These are phyloP conservation scores for Nicotiana sylvestris DNA, from an alignment of 257 asterid genomes.

Conservation along the genomic window DNA sequence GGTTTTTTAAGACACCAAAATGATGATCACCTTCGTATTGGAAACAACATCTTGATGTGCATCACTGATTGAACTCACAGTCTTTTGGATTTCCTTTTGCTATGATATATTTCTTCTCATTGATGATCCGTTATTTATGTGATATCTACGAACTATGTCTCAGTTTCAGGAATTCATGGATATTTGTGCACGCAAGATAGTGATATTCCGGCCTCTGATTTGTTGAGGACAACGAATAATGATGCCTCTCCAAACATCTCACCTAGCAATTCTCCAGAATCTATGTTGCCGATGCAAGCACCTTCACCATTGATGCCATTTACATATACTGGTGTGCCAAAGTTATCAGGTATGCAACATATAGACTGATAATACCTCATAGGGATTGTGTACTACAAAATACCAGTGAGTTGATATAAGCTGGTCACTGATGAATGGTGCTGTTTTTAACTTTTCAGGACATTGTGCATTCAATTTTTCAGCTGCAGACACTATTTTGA, in stretches of 20 bases:
- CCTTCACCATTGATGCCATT: constrained; percentile 32
- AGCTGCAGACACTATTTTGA: constrained; percentile 17
- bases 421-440: background rate
- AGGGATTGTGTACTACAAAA: background rate
- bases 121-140: background rate
- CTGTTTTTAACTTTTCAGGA: constrained; percentile 17
- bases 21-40: background rate
- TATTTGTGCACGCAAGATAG: background rate
- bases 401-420: background rate
- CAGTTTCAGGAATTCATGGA: constrained; percentile 21
- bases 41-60: background rate
- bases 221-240: background rate
- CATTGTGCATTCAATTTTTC: constrained; percentile 27
- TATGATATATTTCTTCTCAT: background rate
- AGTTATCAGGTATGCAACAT: constrained; percentile 27
- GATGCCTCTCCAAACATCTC: constrained; percentile 6
- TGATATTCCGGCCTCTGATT: background rate
- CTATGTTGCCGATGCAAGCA: constrained; percentile 11
- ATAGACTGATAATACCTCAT: background rate
- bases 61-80: background rate
- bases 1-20: background rate
- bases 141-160: background rate
- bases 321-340: constrained; percentile 21
- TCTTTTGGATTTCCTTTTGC: background rate
- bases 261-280: constrained; percentile 19